These are phyloP conservation scores for Nitzschia sp. DNA, from an alignment of 108 stramenopile species.

Conservation along the genomic window DNA sequence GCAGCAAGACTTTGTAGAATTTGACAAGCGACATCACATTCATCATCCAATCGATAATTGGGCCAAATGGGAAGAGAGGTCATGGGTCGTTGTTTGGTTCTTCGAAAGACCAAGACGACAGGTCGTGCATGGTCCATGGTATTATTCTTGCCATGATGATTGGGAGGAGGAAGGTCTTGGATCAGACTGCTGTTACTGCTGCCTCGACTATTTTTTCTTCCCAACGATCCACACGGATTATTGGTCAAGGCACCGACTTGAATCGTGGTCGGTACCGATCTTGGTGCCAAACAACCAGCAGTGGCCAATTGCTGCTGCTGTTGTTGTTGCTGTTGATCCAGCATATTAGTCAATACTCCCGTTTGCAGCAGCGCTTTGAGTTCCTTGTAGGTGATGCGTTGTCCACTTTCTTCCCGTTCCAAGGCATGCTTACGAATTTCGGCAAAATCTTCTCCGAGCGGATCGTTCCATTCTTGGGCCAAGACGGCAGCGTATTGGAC, in stretches of 20 bases:
- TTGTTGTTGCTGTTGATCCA: not conserved
- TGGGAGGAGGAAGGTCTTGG: not conserved
- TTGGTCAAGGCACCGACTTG: constrained; percentile 11
- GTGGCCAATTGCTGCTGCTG: not conserved
- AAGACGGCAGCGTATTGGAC: constrained; percentile 80
- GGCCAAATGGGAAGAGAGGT: constrained; percentile 28
- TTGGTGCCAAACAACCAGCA: not conserved
- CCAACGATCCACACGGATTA: not conserved
- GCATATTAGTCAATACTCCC: constrained; percentile 13
- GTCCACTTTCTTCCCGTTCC: constrained; percentile 68
- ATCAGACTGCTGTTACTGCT: not conserved
- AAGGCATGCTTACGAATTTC: constrained; percentile 49
- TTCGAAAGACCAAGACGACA: constrained; percentile 74
- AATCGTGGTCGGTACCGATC: constrained; percentile 15
- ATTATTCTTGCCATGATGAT: too few species aligned
- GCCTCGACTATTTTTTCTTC: not conserved
- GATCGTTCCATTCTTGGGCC: constrained; percentile 33
- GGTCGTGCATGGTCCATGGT: constrained; percentile 40
- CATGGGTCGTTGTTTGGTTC: constrained; percentile 59
- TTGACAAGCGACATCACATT: constrained; percentile 75
- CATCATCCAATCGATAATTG: constrained; percentile 86
- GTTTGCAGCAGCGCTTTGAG: constrained; percentile 39
- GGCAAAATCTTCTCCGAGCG: constrained; percentile 14
- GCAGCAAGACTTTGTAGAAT: constrained; percentile 22
- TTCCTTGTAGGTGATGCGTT: constrained; percentile 70